Base-by-base conservation (phyloP, 1,284 basidiomycete species). In the Stereum hirsutum region DNA sequence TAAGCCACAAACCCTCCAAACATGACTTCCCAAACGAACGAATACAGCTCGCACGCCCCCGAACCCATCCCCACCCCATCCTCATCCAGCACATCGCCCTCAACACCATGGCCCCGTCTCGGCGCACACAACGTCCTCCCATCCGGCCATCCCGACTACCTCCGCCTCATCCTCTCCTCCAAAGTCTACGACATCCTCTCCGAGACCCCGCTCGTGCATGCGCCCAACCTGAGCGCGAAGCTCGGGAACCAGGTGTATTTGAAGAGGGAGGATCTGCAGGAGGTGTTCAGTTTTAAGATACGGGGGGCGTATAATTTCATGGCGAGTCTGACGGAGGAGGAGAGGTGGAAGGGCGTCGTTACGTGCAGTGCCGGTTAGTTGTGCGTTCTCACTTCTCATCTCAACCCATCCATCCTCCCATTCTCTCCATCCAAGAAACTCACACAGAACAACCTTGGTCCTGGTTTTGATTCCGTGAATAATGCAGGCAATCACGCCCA, bases 251-350 rank as follows among this genome's bases (percentile, higher is more conserved):
- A 94, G 55, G 87, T 99, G 61, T 91, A 87, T 76, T 75, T 99
- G 48, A 99, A 99, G 65, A 77, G 91, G 25, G 91, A 95, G 60
- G 92, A 95, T 57, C 72, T 94, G 6, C 96, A 99, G 48, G 91
- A 97, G 51, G 96, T 99, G 14, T 99, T 99, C 63, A 92, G 88
- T 59, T 99, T 99, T 81, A 99, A 99, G 61, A 92, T 96, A 44
- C 74, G 96, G 6, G 96, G 96, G 20, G 96, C 96, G 15, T 99
- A 96, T 72, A 99, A 99, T 65, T 90, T 98, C 62, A 99, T 99
- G 96, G 89, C 90, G 5, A 79, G 79, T 62, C 69, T 99, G 35
- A 72, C 73, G 8, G 81, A 87, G 20, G 90, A 93, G 46, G 93
- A 98, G 55, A 78, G 93, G 51, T 92, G 90, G 88, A 95, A 94